phyloP scores from a whole-genome alignment of 169 alveolate genomes.

The Cryptosporidium muris region DNA sequence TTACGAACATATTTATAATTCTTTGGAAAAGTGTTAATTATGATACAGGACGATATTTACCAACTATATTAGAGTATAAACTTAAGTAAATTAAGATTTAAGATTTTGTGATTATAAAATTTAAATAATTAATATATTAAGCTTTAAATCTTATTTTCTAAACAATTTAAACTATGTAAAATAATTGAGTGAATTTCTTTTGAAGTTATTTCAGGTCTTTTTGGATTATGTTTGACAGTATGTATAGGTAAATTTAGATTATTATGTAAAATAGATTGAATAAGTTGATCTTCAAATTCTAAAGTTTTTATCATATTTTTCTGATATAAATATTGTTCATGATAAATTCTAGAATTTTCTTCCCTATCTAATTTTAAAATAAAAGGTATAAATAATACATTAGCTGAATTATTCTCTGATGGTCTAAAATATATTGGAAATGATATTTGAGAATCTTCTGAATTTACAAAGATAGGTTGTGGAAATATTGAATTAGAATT shows the following conservation, averaged over 20 bases:
- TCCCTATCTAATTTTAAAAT: constrained; percentile 8
- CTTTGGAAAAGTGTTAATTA: too few species aligned
- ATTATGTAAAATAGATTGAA: constrained; percentile 13
- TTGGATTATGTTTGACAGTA: constrained; percentile 16
- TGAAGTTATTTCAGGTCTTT: constrained; percentile 40
- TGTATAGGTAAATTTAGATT: constrained; percentile 22
- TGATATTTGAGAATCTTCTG: not conserved
- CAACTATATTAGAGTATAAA: too few species aligned
- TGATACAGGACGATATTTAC: too few species aligned
- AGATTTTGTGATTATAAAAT: too few species aligned
- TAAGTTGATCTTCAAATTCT: constrained; percentile 15
- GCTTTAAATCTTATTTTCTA: too few species aligned
- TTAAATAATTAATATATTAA: too few species aligned
- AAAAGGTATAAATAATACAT: constrained; percentile 27
- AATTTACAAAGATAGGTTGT: not conserved
- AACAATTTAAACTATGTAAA: not conserved
- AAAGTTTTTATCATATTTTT: not conserved
- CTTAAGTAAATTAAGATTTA: too few species aligned
- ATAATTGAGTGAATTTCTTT: constrained; percentile 10
- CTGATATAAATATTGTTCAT: not conserved
- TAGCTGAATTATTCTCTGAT: constrained; percentile 2
- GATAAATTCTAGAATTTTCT: not conserved
- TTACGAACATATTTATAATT: too few species aligned
- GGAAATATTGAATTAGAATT: constrained; percentile 24
- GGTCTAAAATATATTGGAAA: not conserved